phyloP scores from a whole-genome alignment of 805 yeast genomes.

The Candida wancherniae region DNA sequence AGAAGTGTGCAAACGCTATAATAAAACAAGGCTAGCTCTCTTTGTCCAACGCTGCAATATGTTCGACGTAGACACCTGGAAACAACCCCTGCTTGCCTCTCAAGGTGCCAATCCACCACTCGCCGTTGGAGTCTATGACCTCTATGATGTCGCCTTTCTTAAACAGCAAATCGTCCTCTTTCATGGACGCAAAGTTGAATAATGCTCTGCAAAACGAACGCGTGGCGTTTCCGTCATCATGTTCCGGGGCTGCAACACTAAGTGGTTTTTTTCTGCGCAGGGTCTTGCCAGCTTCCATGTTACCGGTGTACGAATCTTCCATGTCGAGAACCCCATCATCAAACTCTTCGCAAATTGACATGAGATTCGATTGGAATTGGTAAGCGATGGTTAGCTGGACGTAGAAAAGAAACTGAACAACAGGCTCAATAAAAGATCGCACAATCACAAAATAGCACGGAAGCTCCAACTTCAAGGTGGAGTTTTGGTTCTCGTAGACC shows the following conservation, averaged over 20 bases:
- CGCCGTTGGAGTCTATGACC: slow-evolving; percentile 26
- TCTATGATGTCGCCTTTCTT: slow-evolving; percentile 39
- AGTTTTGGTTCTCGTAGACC: slow-evolving; percentile 34
- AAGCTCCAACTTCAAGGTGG: slow-evolving; percentile 40
- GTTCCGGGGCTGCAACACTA: too few species aligned
- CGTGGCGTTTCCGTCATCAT: too few species aligned
- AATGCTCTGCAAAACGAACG: slow-evolving; percentile 44
- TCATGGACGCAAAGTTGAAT: slow-evolving; percentile 33
- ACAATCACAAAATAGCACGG: slow-evolving; percentile 40
- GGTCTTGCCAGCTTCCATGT: too few species aligned
- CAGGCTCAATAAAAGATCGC: slow-evolving; percentile 23
- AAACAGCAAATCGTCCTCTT: slow-evolving; percentile 41
- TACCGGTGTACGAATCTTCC: not conserved
- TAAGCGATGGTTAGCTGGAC: slow-evolving; percentile 33
- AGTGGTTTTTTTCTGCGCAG: too few species aligned
- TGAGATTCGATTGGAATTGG: slow-evolving; percentile 23
- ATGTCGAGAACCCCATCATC: slow-evolving; percentile 4
- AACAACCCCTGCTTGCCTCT: slow-evolving; percentile 28
- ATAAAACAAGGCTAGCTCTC: too few species aligned
- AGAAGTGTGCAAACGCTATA: too few species aligned
- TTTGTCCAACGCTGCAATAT: too few species aligned
- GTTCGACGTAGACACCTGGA: slow-evolving; percentile 30
- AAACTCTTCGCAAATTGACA: slow-evolving; percentile 12
- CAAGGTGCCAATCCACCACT: slow-evolving; percentile 37
- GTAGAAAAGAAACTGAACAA: slow-evolving; percentile 33